Percentiles rank a stretch among this genome's conserved stretches.
Evolutionary conservation across 2,329 filamentous ascomycete species (phyloP).

Genomic region (Colletotrichum eleusines): DNA sequence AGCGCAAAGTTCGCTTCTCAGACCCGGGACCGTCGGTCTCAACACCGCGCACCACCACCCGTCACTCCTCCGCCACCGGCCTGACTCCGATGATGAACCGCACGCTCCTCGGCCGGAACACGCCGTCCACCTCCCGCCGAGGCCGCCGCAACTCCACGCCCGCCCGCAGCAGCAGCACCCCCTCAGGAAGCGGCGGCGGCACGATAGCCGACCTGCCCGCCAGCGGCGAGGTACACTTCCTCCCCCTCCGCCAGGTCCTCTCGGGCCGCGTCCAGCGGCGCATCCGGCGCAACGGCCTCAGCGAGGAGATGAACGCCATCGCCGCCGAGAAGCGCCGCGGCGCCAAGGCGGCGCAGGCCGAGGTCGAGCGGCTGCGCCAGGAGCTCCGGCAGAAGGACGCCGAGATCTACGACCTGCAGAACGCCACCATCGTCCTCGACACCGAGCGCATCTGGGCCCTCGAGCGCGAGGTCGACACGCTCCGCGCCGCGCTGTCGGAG

Average conservation of each 20-base stretch:
- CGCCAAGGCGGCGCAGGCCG: constrained; percentile 54
- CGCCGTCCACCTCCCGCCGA: constrained; percentile 49
- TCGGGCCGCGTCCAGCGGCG: constrained; percentile 70
- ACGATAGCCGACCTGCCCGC: constrained; percentile 42
- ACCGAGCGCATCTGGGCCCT: constrained; percentile 59
- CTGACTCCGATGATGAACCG: constrained; percentile 70
- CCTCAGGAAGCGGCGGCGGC: constrained; percentile 9
- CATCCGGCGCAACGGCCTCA: constrained; percentile 66
- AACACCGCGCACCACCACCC: constrained; percentile 42
- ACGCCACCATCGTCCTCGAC: constrained; percentile 63
- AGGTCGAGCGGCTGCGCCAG: constrained; percentile 62
- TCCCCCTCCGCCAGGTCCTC: constrained; percentile 66
- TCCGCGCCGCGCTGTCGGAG: constrained; percentile 51
- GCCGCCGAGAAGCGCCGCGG: constrained; percentile 59
- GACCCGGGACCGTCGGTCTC: constrained; percentile 61
- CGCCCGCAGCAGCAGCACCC: constrained; percentile 43
- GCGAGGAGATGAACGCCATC: constrained; percentile 69
- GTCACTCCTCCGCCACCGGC: constrained; percentile 58
- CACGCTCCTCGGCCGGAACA: constrained; percentile 55
- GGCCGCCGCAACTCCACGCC: constrained; percentile 60
- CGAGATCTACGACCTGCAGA: constrained; percentile 65
- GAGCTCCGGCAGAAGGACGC: constrained; percentile 64
- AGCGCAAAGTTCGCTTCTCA: constrained; percentile 70
- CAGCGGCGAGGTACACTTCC: constrained; percentile 58
- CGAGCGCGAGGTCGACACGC: constrained; percentile 54